Evolutionary conservation across 192 early-diverging fungal genomes (phyloP).

Genomic region (Coemansia sp.): DNA sequence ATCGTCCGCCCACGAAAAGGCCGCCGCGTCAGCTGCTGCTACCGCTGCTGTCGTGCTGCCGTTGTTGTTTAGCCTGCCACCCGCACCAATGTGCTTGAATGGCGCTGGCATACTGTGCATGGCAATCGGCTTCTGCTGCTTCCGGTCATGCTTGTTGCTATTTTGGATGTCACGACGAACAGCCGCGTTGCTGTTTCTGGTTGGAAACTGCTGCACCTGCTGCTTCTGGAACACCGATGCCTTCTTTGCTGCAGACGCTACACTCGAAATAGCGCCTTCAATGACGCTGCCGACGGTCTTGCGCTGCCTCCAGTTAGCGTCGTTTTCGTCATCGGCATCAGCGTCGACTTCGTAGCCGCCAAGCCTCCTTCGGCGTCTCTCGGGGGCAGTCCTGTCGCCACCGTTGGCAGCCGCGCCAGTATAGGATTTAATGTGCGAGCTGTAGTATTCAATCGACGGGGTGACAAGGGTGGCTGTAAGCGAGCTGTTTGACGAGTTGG

Average conservation of each 20-base stretch:
- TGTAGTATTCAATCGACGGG: slow-evolving; percentile 49
- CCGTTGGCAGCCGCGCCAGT: background rate
- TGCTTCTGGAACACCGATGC: background rate
- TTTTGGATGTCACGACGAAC: background rate
- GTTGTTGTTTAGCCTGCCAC: background rate
- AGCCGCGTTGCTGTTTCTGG: background rate
- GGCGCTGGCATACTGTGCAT: slow-evolving; percentile 45
- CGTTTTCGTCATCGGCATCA: slow-evolving; percentile 48
- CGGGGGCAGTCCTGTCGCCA: background rate
- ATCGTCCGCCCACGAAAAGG: slow-evolving; percentile 56
- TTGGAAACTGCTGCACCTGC: background rate
- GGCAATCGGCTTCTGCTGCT: slow-evolving; percentile 9
- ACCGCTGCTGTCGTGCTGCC: background rate
- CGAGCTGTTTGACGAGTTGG: slow-evolving; percentile 49
- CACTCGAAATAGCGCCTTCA: background rate
- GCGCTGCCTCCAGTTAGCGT: slow-evolving; percentile 19
- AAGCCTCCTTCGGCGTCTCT: background rate
- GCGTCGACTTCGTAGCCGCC: slow-evolving; percentile 20
- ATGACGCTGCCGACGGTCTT: background rate
- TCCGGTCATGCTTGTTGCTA: background rate
- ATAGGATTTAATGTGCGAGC: slow-evolving; percentile 23
- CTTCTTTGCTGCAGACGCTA: slow-evolving; percentile 2
- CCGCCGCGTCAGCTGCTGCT: background rate
- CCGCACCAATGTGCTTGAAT: slow-evolving; percentile 14
- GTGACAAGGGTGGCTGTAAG: slow-evolving; percentile 49